A percentile compares a stretch with the other conserved stretches of the same genome.
phyloP scores from a whole-genome alignment of 75 land plant genomes.

The Sequoia sempervirens region DNA sequence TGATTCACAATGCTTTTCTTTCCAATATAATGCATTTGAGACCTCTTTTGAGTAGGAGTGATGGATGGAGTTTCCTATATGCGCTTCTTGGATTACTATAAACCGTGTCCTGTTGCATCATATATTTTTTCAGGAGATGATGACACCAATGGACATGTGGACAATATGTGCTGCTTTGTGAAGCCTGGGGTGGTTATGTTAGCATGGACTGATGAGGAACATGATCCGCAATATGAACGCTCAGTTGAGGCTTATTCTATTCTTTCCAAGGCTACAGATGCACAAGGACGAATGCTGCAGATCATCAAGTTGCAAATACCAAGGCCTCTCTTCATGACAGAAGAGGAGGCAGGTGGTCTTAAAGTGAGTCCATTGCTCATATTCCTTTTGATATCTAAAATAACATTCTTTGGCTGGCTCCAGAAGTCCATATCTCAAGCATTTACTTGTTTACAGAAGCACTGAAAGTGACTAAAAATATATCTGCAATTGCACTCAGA shows the following conservation, averaged over 20 bases:
- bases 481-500: not conserved
- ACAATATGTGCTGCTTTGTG: constrained; percentile 93
- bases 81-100: not conserved
- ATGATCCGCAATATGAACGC: constrained; percentile 77
- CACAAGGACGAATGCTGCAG: constrained; percentile 65
- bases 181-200: constrained; percentile 82
- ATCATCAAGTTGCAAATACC: constrained; percentile 76
- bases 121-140: constrained; percentile 57
- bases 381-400: not conserved
- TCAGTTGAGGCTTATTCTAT: constrained; percentile 69
- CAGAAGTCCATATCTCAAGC: not conserved
- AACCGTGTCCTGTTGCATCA: not conserved
- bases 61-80: not conserved
- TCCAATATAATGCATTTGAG: not conserved
- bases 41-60: not conserved
- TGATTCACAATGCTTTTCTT: not conserved
- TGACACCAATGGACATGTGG: constrained; percentile 96
- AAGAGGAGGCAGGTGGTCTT: constrained; percentile 72
- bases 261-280: constrained; percentile 72
- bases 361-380: constrained; percentile 18
- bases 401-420: not conserved
- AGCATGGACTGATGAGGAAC: constrained; percentile 81
- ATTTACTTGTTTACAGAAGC: not conserved
- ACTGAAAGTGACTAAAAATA: not conserved
- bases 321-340: constrained; percentile 73